Evolutionary conservation across 2,329 filamentous ascomycete species (phyloP), one percentile per base, ranked within the genome.

Genomic region (Xylaria sp.): DNA sequence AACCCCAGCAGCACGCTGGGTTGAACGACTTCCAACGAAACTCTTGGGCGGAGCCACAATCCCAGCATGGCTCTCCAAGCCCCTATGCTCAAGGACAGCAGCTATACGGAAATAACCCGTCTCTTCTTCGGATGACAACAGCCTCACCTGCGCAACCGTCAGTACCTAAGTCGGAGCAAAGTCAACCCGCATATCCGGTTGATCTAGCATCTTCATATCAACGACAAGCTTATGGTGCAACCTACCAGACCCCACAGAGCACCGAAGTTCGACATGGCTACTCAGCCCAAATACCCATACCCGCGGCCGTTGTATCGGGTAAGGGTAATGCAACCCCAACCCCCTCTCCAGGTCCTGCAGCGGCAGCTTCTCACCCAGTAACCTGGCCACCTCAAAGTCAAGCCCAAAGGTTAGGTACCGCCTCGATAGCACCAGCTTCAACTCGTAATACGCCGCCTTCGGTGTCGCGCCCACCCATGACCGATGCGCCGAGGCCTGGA

Each of bases 41-140:
- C 13, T 55, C 60, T 47, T 66, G 60, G 63, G 15, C 35, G 2
- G 60, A 53, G 40, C 19, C 48, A n/a, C 54, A 54, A 15, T 10
- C 46, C 10, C 62, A 62, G 23, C 58, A 58, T 11, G n/a, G 29
- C 23, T 23, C 52, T 38, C 11, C 48, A 3, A 53, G 38, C 25
- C 47, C 46, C 17, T 60, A 62, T 29, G n/a, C n/a, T 27, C 59
- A 59, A 35, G 55, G 54, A 19, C 62, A 65, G 40, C 55, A 54
- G 29, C 29, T 60, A 38, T 63, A 60, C 23, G 25, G 35, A 6
- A 62, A 55, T 21, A 55, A 58, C 8, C 21, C 38, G 11, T 19
- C 54, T 35, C 15, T 58, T 1, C 35, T 61, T 7, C 53, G 61
- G 7, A 53, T 58, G 31, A 33, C 58, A 9, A 25, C 57, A 21